A percentile compares a stretch with the other conserved stretches of the same genome.
These are phyloP conservation scores for Suillus alpinus DNA, from an alignment of 768 basidiomycete species.

Conservation along the genomic window DNA sequence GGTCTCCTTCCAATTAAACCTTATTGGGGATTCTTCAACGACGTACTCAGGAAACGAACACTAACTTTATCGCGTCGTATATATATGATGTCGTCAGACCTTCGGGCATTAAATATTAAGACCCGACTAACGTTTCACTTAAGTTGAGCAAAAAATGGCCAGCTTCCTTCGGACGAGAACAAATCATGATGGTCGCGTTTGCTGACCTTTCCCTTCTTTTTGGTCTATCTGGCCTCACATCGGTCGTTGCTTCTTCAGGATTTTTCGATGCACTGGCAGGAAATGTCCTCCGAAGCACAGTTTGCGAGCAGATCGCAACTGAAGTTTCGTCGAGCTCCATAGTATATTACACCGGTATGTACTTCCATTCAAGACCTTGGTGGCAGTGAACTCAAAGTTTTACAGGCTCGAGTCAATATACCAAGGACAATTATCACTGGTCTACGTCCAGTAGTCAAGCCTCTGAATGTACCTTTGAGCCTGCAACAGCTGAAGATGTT, in stretches of 20 bases:
- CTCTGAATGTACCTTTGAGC: conserved; percentile 48
- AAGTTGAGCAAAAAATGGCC: too few relatives aligned
- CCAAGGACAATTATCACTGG: conserved; percentile 46
- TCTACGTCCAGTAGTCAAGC: conserved; percentile 41
- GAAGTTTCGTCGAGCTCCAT: conserved; percentile 41
- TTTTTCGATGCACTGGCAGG: neutral
- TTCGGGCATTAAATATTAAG: too few relatives aligned
- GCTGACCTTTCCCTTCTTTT: neutral
- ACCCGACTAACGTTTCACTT: too few relatives aligned
- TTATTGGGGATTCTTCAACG: too few relatives aligned
- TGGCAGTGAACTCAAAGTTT: neutral
- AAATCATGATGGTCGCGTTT: neutral
- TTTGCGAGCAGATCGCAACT: conserved; percentile 35
- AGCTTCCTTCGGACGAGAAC: neutral
- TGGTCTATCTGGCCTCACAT: neutral
- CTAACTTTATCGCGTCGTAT: too few relatives aligned
- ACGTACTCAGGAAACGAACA: too few relatives aligned
- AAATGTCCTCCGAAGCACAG: neutral
- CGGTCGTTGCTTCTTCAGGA: neutral
- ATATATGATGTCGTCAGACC: too few relatives aligned
- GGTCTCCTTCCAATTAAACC: too few relatives aligned
- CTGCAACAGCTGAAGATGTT: conserved; percentile 48
- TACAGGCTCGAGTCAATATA: conserved; percentile 26
- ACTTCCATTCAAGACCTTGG: neutral
- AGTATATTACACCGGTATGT: conserved; percentile 44